Base-by-base conservation (phyloP, 495 filamentous ascomycete genomes). In the Rhizodiscina lignyota region DNA sequence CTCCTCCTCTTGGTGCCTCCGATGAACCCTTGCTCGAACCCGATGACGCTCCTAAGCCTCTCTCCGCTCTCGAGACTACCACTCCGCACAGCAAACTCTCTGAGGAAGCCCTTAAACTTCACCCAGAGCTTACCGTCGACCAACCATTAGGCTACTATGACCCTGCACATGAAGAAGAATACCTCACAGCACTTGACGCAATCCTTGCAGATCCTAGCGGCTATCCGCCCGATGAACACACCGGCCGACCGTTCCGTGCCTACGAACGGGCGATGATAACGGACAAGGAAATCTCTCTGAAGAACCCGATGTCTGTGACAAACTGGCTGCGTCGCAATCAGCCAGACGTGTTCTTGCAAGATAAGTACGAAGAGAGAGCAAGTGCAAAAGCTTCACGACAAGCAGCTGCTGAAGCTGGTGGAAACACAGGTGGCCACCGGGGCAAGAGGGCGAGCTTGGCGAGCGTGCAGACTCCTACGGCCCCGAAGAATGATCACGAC, bases 241-340 rank as follows among this genome's bases (percentile, higher is more conserved):
- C 35, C 30, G 34, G 34, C 24, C 40, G 39, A 12, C 44, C 39
- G 5, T 36, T 38, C 35, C 35, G 29, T 20, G 30, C 38, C n/a
- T 3, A 41, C 10, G 37, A 41, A 18, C 21, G 21, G 26, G 28
- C 36, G 6, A 21, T 45, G 1, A 37, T 41, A 5, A 42, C 22
- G 21, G 49, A 46, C 12, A 49, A 51, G 34, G 48, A 47, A n/a
- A 35, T 44, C 29, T 31, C 68, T 13, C 56, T 83, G 3, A 70
- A 72, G 20, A 94, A 93, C 47, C 83, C 80, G 0, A 74, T 80
- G 24, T 83, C 77, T 18, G 82, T 91, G 1, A 83, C 85, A 60
- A 89, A 87, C 53, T 94, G 86, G 86, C 61, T 94, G 17, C 70
- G 81, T 22, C 72, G 74, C 38, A 71, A 91, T 48, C 79, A 83